Conservation (phyloP, 768 basidiomycete genomes). For the Lactarius quietus region DNA sequence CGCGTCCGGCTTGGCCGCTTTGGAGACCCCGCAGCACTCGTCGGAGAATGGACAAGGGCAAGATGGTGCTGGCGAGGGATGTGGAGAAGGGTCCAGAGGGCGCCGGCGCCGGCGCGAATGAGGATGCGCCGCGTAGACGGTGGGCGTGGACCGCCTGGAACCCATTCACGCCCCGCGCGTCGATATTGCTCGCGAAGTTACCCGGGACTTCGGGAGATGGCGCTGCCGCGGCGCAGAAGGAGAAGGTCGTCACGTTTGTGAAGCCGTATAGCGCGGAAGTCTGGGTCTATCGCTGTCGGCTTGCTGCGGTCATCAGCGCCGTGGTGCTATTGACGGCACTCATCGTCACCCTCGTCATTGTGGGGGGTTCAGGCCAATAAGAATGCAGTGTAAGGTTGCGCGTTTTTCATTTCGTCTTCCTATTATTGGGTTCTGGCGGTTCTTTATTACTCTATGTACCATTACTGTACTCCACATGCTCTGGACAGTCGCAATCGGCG, state of each 20-base stretch:
- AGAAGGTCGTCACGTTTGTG: constrained; percentile 24
- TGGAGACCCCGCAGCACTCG: constrained; percentile 7
- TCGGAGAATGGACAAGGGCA: background rate
- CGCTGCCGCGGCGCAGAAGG: constrained; percentile 31
- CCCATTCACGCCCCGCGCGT: background rate
- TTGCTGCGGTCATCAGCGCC: constrained; percentile 59
- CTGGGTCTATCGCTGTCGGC: constrained; percentile 48
- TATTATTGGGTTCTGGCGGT: background rate
- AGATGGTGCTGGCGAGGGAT: constrained; percentile 19
- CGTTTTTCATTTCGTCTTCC: constrained; percentile 1
- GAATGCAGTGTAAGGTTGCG: background rate
- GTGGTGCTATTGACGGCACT: constrained; percentile 46
- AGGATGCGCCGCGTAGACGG: constrained; percentile 8
- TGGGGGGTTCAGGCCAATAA: constrained; percentile 4
- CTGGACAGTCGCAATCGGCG: constrained; percentile 12
- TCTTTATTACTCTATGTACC: background rate
- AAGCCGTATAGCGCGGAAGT: constrained; percentile 31
- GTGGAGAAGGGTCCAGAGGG: constrained; percentile 20
- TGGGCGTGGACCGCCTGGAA: background rate
- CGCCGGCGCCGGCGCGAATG: too few relatives aligned
- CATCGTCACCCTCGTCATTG: constrained; percentile 47
- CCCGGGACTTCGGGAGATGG: constrained; percentile 31
- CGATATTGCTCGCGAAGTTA: background rate
- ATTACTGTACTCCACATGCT: background rate
- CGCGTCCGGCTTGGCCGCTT: constrained; percentile 38